phyloP scores from a whole-genome alignment of 2,329 filamentous ascomycete species.

The Penicillium sp. region DNA sequence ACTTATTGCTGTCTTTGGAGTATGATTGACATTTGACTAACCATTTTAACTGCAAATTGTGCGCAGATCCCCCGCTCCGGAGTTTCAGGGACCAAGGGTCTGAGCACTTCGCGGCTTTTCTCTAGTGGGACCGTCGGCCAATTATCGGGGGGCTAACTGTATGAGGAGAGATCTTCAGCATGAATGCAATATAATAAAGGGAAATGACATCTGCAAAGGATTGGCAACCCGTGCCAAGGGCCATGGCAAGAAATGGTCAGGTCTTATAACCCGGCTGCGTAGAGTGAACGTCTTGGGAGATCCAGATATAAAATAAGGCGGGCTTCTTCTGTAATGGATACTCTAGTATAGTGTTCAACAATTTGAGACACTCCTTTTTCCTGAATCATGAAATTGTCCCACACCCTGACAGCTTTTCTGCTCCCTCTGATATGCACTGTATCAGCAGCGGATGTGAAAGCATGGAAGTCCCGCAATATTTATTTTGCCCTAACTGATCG shows the following conservation, averaged over 20 bases:
- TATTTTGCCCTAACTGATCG: background rate
- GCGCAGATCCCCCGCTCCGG: background rate
- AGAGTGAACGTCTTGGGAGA: background rate
- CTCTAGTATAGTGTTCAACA: background rate
- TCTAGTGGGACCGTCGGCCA: background rate
- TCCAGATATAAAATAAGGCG: background rate
- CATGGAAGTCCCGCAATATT: slow-evolving; percentile 2
- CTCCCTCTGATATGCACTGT: background rate
- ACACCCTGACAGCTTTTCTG: background rate
- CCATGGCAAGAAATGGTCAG: background rate
- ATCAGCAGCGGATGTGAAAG: background rate
- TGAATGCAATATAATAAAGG: background rate
- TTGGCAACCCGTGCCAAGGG: background rate
- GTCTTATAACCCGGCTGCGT: background rate
- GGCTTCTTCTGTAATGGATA: background rate
- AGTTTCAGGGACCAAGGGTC: background rate
- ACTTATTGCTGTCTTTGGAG: background rate
- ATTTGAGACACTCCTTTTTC: background rate
- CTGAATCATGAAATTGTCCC: background rate
- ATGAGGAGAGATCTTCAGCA: background rate
- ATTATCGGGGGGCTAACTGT: background rate
- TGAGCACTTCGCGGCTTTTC: background rate
- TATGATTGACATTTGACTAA: background rate
- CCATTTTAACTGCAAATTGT: background rate
- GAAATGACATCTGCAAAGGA: background rate